phyloP scores from a whole-genome alignment of 2,329 filamentous ascomycete genomes.

The Monosporascus cannonballus region DNA sequence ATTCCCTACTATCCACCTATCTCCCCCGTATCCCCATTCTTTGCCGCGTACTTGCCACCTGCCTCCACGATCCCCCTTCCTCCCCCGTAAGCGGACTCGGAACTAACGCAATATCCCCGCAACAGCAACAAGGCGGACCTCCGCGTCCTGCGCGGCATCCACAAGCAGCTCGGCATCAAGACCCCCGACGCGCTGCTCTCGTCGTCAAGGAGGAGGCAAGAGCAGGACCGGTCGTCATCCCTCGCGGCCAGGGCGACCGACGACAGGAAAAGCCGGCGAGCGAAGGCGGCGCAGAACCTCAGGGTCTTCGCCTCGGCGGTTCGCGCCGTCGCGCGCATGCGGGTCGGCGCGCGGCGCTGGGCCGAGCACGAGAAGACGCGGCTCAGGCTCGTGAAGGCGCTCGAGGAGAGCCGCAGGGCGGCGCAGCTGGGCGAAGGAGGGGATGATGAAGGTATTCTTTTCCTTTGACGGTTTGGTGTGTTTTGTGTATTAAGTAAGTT shows the following conservation, averaged over 20 bases:
- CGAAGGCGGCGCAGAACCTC: constrained; percentile 26
- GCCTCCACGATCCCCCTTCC: constrained; percentile 3
- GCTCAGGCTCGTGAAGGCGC: constrained; percentile 40
- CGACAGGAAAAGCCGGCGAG: constrained; percentile 4
- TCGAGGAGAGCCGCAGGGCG: constrained; percentile 27
- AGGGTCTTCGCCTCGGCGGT: constrained; percentile 40
- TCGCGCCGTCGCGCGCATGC: constrained; percentile 47
- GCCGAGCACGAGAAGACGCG: constrained; percentile 45
- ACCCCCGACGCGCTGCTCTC: constrained; percentile 24
- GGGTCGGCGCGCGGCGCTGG: constrained; percentile 43
- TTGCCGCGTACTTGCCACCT: not conserved
- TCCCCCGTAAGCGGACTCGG: constrained; percentile 5
- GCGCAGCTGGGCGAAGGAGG: constrained; percentile 1
- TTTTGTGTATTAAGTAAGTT: not conserved
- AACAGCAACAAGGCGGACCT: constrained; percentile 87
- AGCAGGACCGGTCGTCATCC: not conserved
- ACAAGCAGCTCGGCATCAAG: constrained; percentile 46
- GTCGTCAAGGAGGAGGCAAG: constrained; percentile 21
- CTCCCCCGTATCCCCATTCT: constrained; percentile 2
- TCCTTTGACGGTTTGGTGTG: not conserved
- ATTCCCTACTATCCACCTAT: constrained; percentile 5
- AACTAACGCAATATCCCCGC: constrained; percentile 17
- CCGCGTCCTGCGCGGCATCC: constrained; percentile 77
- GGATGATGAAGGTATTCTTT: not conserved
- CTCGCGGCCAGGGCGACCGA: constrained; percentile 3